Base-by-base conservation (phyloP, 2,329 filamentous ascomycete species). In the Metarhizium guizhouense region DNA sequence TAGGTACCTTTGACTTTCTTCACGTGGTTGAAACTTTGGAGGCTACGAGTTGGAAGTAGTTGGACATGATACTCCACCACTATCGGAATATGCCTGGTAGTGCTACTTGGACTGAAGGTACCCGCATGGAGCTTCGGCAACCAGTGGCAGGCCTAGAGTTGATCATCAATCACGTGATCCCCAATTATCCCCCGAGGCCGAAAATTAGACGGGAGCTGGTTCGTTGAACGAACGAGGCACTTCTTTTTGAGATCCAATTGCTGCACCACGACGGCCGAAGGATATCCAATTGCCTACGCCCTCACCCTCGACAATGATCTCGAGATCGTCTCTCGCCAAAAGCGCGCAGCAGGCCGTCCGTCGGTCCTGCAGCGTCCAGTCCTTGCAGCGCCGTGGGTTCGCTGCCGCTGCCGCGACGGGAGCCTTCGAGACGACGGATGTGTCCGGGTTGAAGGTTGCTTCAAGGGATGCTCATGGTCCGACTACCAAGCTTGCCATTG, bases 381-480 rank as follows among this genome's bases (percentile, higher is more conserved):
- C 74, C 62, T 69, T 73, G 58, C 76, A 76, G 67, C 73, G 69
- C 65, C 77, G 81, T 64, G 73, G 74, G 63, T 82, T 78, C 65
- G 80, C 88, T 65, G 76, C 88, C 79, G 74, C 76, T 62, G 70
- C 78, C 59, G 73, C 74, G 58, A 86, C 88, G 65, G 89, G 92
- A 76, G 85, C 88, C 72, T 99, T 95, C 78, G 87, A 96, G 76
- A 84, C 88, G 60, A 82, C 88, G 70, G 88, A 95, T 74, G 83
- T 88, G 73, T 83, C 85, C 72, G 93, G 93, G 68, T 79, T 97
- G 76, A 96, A 96, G 82, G 83, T 95, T 66, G 92, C 93, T 70
- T 89, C 89, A 77, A 86, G 93, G 78, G 92, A 97, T 74, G 81
- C 90, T 68, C 83, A 88, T 61, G 90, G 90, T 61, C 89, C 91